Evolutionary conservation across 176 grass and related monocot species (phyloP).

Genomic region (Bromus sterilis): DNA sequence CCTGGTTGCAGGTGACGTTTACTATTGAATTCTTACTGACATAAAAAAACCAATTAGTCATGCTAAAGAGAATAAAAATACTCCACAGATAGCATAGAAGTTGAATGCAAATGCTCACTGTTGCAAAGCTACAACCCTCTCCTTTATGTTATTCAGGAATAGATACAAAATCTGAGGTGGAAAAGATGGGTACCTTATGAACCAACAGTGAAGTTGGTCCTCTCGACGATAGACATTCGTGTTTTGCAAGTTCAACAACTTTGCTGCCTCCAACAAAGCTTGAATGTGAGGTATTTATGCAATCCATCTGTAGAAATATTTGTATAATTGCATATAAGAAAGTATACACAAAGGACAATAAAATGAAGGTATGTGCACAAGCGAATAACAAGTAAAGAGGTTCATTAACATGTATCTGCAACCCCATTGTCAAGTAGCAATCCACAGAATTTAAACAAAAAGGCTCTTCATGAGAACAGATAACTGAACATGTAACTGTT

Average conservation of each 20-base stretch:
- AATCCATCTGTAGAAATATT: conserved; percentile 68
- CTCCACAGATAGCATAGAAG: not conserved
- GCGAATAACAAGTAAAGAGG: not conserved
- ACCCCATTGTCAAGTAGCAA: not conserved
- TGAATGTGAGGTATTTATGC: conserved; percentile 92
- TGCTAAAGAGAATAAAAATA: conserved; percentile 3
- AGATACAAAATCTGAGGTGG: conserved; percentile 12
- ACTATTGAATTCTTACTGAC: not conserved
- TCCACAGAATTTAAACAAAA: conserved; percentile 4
- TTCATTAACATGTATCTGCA: not conserved
- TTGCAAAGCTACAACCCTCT: not conserved
- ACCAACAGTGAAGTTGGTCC: conserved; percentile 22
- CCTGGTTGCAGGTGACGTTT: not conserved
- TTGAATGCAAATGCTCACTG: not conserved
- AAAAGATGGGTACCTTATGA: conserved; percentile 51
- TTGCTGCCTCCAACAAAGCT: conserved; percentile 82
- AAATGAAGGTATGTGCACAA: conserved; percentile 8
- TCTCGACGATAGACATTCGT: conserved; percentile 42
- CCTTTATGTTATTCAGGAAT: not conserved
- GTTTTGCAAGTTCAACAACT: conserved; percentile 76
- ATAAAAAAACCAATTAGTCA: not conserved
- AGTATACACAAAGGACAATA: conserved; percentile 12
- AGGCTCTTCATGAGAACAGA: not conserved
- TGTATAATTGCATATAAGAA: conserved; percentile 14
- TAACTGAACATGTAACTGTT: not conserved